Evolutionary conservation across 2,329 filamentous ascomycete species (phyloP), one percentile per base, ranked within the genome.

Genomic region (Xylariaceae sp.): DNA sequence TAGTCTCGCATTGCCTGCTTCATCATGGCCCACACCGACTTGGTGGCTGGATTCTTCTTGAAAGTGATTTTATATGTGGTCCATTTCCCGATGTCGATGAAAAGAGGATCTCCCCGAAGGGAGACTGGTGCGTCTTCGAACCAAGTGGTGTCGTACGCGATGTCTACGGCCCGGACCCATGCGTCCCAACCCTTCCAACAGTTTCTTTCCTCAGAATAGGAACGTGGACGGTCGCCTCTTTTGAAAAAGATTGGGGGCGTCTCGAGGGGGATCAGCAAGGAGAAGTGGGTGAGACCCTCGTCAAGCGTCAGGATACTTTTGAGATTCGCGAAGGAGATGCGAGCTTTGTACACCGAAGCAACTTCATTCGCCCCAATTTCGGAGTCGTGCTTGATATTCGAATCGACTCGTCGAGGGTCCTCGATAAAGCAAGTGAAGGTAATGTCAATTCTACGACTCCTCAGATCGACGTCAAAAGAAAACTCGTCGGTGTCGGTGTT

Each of bases 1-100:
- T 87, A 87, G 59, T 95, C 88, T 8, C 75, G 73, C 0, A 96
- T 74, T 1, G 80, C 80, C 6, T 72, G 67, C 3, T 76, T 71
- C 26, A 87, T 72, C 0, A 70, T 61, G 1, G 67, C 59, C 62
- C 79, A 78, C 2, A 62, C 57, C 0, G 64, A 58, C 1, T 68
- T 60, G 5, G 66, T 60, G 1, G 66, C 53, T 0, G 65, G 54
- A 2, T 66, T 55, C 1, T 62, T 60, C 2, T 67, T 53, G 3
- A 84, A 64, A 0, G 71, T 62, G n/a, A 84, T 64, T 47, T 75
- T 72, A 53, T 83, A 78, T 0, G 77, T 76, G 7, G 76, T 82
- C 80, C 81, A 85, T 45, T 77, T 76, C 19, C 80, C 81, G 43
- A 83, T 71, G 54, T 83, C 74, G 26, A 81, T 72, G 27, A 73